Evolutionary conservation across 441 rosid species (phyloP).

Genomic region (Jatropha multifida): DNA sequence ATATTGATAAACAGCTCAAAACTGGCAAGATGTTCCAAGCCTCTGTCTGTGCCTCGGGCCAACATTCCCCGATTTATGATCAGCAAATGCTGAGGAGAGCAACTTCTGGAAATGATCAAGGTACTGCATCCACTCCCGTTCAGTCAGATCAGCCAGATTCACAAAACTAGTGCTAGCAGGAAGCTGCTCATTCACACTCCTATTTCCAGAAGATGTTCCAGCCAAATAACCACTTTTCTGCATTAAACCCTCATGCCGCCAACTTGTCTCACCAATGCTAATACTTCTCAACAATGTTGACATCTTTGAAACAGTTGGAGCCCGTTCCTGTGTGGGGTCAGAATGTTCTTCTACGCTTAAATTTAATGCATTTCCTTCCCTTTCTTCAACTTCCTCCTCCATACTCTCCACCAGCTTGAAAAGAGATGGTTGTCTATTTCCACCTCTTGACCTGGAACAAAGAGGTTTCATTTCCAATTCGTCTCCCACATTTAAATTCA

Average conservation of each 20-base stretch:
- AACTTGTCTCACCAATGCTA: conserved; percentile 43
- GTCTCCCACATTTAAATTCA: conserved; percentile 34
- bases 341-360: conserved; percentile 21
- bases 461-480: conserved; percentile 24
- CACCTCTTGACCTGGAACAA: conserved; percentile 32
- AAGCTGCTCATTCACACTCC: conserved; percentile 77
- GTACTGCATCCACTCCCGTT: conserved; percentile 64
- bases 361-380: conserved; percentile 27
- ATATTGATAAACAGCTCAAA: conserved; percentile 35
- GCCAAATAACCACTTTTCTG: conserved; percentile 41
- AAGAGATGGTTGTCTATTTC: conserved; percentile 45
- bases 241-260: conserved; percentile 37
- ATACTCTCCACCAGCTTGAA: conserved; percentile 67
- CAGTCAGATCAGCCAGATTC: conserved; percentile 73
- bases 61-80: conserved; percentile 45
- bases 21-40: conserved; percentile 93
- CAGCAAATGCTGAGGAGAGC: conserved; percentile 57
- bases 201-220: conserved; percentile 62
- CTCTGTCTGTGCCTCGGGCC: conserved; percentile 76
- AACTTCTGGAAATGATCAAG: conserved; percentile 61
- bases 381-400: conserved; percentile 55
- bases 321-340: conserved; percentile 16
- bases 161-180: conserved; percentile 67
- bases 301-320: conserved; percentile 46
- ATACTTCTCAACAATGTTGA: conserved; percentile 55